Conservation (phyloP, 176 grass and related monocot genomes). For the Oryza meridionalis region DNA sequence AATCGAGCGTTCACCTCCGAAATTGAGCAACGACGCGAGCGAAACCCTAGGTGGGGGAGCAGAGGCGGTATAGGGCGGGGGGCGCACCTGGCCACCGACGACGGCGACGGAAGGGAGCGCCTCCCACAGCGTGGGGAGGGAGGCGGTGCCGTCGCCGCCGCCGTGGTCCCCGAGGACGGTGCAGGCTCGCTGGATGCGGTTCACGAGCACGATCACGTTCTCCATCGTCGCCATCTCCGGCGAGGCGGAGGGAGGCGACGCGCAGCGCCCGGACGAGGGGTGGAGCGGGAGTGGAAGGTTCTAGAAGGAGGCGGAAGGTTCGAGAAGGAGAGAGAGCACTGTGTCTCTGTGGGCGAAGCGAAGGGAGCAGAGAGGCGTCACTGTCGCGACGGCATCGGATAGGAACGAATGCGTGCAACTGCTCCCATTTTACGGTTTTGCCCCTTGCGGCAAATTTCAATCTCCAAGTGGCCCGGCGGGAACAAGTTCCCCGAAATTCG, state of each 20-base stretch:
- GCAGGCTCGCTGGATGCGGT: constrained; percentile 94
- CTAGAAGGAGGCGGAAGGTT: constrained; percentile 27
- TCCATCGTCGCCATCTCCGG: constrained; percentile 78
- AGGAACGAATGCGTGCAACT: neutral
- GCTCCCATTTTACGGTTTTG: no score
- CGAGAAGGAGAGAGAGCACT: neutral
- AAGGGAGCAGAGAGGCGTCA: constrained; percentile 17
- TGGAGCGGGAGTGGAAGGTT: constrained; percentile 35
- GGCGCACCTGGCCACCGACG: constrained; percentile 80
- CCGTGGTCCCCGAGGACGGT: constrained; percentile 95
- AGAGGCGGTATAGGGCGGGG: neutral
- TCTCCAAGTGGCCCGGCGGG: no score
- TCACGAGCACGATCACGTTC: constrained; percentile 90
- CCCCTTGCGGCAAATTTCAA: no score
- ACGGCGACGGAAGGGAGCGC: constrained; percentile 94
- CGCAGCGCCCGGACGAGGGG: neutral
- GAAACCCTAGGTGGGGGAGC: constrained; percentile 32
- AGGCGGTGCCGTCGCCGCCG: constrained; percentile 47
- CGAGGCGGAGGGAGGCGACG: neutral
- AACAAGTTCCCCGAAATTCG: neutral
- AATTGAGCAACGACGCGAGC: neutral
- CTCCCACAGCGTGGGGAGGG: constrained; percentile 88
- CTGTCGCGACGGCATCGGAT: neutral
- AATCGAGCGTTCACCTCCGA: neutral
- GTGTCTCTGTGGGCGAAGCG: neutral